A percentile compares a stretch with the other conserved stretches of the same genome.
phyloP scores from a whole-genome alignment of 176 grass and related monocot species.

The Paspalum notatum region DNA sequence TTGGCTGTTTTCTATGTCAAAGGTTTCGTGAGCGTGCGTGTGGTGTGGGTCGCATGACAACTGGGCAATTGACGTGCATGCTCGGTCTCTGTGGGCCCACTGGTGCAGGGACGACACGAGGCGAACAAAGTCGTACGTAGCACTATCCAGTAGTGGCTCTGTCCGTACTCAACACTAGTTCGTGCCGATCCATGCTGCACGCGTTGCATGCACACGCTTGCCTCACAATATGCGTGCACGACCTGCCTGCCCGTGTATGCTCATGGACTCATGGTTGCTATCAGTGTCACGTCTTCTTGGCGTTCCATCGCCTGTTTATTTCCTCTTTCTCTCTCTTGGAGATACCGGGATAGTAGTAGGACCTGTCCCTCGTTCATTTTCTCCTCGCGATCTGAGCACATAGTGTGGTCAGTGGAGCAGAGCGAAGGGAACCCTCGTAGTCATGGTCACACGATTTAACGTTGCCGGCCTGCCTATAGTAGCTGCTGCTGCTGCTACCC shows the following conservation, averaged over 20 bases:
- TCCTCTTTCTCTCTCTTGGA: background rate
- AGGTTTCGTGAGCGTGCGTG: background rate
- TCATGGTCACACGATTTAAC: conserved; percentile 56
- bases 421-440: conserved; percentile 6
- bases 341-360: no score
- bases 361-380: conserved; percentile 38
- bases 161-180: background rate
- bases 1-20: background rate
- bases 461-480: conserved; percentile 31
- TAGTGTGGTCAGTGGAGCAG: conserved; percentile 17
- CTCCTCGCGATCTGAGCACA: background rate
- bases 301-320: background rate
- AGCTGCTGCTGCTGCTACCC: conserved; percentile 39
- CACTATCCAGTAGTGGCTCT: no score
- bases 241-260: background rate
- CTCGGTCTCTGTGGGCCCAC: background rate
- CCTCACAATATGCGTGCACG: background rate
- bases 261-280: background rate
- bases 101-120: conserved; percentile 7
- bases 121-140: background rate
- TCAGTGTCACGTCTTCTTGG: background rate
- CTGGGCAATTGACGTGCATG: conserved; percentile 25
- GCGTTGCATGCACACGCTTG: background rate
- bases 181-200: background rate
- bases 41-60: background rate